Conservation (phyloP, 2,329 filamentous ascomycete genomes). For the Phialocephala sp. region DNA sequence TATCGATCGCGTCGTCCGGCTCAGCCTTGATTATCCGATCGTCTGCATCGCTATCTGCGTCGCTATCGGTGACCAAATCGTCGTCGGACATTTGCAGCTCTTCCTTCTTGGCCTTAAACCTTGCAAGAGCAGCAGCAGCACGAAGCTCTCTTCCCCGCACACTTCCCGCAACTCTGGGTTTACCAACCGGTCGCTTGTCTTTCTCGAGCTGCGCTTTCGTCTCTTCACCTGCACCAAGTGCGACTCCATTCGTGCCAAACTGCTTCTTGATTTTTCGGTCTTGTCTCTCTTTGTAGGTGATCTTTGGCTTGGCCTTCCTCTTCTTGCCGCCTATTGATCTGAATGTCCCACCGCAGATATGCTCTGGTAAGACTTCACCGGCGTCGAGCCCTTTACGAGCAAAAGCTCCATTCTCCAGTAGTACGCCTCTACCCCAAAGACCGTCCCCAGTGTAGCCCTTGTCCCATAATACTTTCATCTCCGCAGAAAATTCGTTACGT, state of each 20-base stretch:
- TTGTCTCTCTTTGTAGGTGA: constrained; percentile 50
- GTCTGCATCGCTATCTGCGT: constrained; percentile 52
- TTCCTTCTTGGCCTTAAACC: constrained; percentile 55
- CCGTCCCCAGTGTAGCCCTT: constrained; percentile 80
- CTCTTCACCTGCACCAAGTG: constrained; percentile 63
- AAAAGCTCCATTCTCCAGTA: constrained; percentile 65
- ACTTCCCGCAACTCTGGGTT: constrained; percentile 65
- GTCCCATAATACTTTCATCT: constrained; percentile 74
- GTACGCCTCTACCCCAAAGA: constrained; percentile 77
- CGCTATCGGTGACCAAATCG: constrained; percentile 51
- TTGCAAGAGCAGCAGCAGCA: constrained; percentile 63
- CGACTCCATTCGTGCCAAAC: constrained; percentile 54
- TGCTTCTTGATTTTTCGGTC: constrained; percentile 61
- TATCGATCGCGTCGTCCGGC: constrained; percentile 63
- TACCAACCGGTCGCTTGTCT: constrained; percentile 57
- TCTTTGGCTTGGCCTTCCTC: constrained; percentile 53
- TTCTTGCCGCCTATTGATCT: constrained; percentile 59
- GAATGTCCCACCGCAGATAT: constrained; percentile 84
- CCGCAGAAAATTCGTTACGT: constrained; percentile 72
- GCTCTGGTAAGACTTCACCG: constrained; percentile 66
- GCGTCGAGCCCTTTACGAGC: constrained; percentile 57
- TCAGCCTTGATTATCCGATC: constrained; percentile 49
- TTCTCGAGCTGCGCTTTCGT: constrained; percentile 47
- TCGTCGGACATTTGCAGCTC: constrained; percentile 46
- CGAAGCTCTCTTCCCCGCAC: constrained; percentile 63